Conservation (phyloP, 805 yeast species). For the Pichia gijzeniarum region DNA sequence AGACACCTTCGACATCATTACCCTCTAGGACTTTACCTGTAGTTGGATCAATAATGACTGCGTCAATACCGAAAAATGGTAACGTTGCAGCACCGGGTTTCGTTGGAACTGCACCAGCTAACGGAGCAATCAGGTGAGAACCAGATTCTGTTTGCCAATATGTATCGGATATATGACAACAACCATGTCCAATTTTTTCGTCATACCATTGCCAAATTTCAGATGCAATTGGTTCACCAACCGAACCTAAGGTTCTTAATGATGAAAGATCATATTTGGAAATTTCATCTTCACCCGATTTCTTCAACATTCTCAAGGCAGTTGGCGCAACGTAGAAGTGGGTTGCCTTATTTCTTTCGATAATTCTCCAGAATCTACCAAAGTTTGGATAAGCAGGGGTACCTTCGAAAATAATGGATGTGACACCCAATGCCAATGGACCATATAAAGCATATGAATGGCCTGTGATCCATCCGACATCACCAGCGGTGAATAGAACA, state of each 20-base stretch:
- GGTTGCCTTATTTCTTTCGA: slow-evolving; percentile 84
- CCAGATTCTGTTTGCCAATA: slow-evolving; percentile 99
- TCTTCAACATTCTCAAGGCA: slow-evolving; percentile 79
- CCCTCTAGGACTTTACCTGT: slow-evolving; percentile 78
- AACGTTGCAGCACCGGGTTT: slow-evolving; percentile 97
- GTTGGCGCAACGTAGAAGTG: slow-evolving; percentile 99
- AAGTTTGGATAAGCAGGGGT: slow-evolving; percentile 96
- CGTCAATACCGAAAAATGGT: slow-evolving; percentile 93
- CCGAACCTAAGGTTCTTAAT: slow-evolving; percentile 91
- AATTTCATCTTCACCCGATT: slow-evolving; percentile 80
- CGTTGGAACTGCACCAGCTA: slow-evolving; percentile 91
- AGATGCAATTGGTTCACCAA: slow-evolving; percentile 97
- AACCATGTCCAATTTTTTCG: slow-evolving; percentile 81
- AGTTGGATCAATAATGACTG: slow-evolving; percentile 89
- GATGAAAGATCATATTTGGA: slow-evolving; percentile 74
- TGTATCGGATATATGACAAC: slow-evolving; percentile 90
- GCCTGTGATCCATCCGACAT: slow-evolving; percentile 99
- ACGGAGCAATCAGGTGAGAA: slow-evolving; percentile 87
- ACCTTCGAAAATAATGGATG: slow-evolving; percentile 92
- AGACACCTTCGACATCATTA: slow-evolving; percentile 92
- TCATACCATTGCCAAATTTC: slow-evolving; percentile 99
- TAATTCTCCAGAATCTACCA: slow-evolving; percentile 95
- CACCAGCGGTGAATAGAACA: slow-evolving; percentile 92
- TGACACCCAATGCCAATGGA: slow-evolving; percentile 81
- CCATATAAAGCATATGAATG: slow-evolving; percentile 95